Evolutionary conservation across 2,329 filamentous ascomycete genomes (phyloP).

Genomic region (Phaeosphaeriaceae sp.): DNA sequence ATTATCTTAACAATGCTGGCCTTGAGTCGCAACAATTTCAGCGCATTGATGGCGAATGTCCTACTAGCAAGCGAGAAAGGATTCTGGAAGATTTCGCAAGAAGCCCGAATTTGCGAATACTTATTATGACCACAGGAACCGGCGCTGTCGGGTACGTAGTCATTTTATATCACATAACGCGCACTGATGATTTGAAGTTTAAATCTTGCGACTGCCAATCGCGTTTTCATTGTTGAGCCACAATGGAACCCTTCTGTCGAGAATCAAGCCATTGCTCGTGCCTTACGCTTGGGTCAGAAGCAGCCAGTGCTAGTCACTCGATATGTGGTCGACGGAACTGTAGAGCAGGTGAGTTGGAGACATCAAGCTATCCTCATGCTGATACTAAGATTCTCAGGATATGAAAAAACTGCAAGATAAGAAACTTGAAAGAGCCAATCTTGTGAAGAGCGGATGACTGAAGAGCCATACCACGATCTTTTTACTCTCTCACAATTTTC

Average conservation of each 20-base stretch:
- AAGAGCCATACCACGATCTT: too few species aligned
- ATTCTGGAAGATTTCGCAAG: slow-evolving; percentile 51
- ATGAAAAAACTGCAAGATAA: slow-evolving; percentile 45
- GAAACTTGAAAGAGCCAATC: slow-evolving; percentile 34
- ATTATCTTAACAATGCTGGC: slow-evolving; percentile 10
- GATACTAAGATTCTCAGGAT: slow-evolving; percentile 27
- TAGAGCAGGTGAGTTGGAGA: slow-evolving; percentile 52
- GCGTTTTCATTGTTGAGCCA: slow-evolving; percentile 59
- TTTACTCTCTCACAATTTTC: too few species aligned
- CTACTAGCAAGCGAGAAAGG: slow-evolving; percentile 44
- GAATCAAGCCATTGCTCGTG: slow-evolving; percentile 59
- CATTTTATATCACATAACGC: too few species aligned
- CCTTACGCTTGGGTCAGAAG: slow-evolving; percentile 56
- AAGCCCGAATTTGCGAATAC: slow-evolving; percentile 36
- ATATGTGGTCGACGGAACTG: slow-evolving; percentile 53
- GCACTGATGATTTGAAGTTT: slow-evolving; percentile 39
- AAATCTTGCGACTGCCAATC: slow-evolving; percentile 57
- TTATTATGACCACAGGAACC: slow-evolving; percentile 62
- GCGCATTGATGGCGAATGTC: slow-evolving; percentile 55
- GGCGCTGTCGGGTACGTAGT: slow-evolving; percentile 57
- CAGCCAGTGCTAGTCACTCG: slow-evolving; percentile 53
- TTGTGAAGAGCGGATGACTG: slow-evolving; percentile 4
- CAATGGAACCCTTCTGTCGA: slow-evolving; percentile 64
- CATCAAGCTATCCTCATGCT: neutral
- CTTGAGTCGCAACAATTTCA: slow-evolving; percentile 27